Evolutionary conservation across 2,329 filamentous ascomycete genomes (phyloP).

Genomic region (Fusarium brevicatenulatum): DNA sequence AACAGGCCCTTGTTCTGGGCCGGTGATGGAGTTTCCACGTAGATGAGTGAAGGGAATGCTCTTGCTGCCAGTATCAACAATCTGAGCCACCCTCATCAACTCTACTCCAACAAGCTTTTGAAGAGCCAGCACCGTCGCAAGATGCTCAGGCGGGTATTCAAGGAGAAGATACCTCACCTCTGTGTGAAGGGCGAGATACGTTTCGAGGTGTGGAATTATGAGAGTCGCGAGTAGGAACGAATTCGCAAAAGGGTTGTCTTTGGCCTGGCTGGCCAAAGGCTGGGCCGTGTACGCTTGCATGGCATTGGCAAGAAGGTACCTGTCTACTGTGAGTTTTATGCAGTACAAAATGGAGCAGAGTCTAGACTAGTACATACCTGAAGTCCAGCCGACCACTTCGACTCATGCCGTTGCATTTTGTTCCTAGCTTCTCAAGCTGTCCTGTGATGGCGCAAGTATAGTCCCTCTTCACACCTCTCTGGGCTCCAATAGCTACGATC

Average conservation of each 20-base stretch:
- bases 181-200: conserved; percentile 64
- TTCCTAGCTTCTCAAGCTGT: conserved; percentile 65
- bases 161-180: conserved; percentile 67
- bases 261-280: conserved; percentile 59
- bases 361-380: conserved; percentile 54
- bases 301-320: conserved; percentile 68
- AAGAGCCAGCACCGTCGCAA: conserved; percentile 66
- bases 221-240: conserved; percentile 65
- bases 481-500: conserved; percentile 68
- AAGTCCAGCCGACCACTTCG: conserved; percentile 68
- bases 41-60: conserved; percentile 54
- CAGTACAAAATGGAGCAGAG: neutral
- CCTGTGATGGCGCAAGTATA: conserved; percentile 60
- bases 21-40: conserved; percentile 48
- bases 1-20: conserved; percentile 38
- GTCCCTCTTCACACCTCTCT: conserved; percentile 62
- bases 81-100: conserved; percentile 67
- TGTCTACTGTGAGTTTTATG: conserved; percentile 42
- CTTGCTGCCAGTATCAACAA: conserved; percentile 58
- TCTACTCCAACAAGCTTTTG: conserved; percentile 66
- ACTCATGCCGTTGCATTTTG: conserved; percentile 59
- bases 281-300: conserved; percentile 68
- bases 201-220: conserved; percentile 69
- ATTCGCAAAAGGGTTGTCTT: conserved; percentile 65
- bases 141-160: conserved; percentile 66